A percentile compares a stretch with the other conserved stretches of the same genome.
phyloP scores from a whole-genome alignment of 202 grass and related monocot species.

The Elaeis oleifera region DNA sequence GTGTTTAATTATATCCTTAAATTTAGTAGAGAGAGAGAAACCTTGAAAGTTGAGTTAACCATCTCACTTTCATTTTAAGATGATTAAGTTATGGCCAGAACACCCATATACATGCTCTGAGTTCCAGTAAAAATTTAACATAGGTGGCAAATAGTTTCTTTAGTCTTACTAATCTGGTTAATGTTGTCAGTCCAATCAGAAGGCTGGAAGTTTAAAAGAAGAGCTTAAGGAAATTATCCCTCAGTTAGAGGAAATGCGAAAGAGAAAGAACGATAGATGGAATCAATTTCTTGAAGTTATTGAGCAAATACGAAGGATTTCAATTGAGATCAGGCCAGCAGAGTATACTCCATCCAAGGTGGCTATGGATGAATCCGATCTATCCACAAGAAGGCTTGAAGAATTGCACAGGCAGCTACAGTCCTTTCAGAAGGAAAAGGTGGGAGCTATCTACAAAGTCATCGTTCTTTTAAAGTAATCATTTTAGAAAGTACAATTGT shows the following conservation, averaged over 20 bases:
- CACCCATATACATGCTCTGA: too few species aligned
- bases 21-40: too few species aligned
- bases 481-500: neutral
- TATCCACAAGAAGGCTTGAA: conserved; percentile 78
- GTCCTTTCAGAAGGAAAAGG: conserved; percentile 92
- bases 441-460: conserved; percentile 16
- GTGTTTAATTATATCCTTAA: too few species aligned
- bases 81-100: too few species aligned
- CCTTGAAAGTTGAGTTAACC: too few species aligned
- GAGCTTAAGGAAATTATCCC: conserved; percentile 55
- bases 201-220: conserved; percentile 57
- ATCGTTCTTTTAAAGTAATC: conserved; percentile 4
- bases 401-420: conserved; percentile 64
- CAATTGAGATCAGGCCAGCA: conserved; percentile 52
- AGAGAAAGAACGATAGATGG: conserved; percentile 66
- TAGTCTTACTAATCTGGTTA: neutral
- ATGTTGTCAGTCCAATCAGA: conserved; percentile 55
- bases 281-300: conserved; percentile 74
- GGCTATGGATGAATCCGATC: conserved; percentile 64
- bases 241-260: conserved; percentile 73
- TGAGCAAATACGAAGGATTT: conserved; percentile 69
- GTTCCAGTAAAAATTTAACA: too few species aligned
- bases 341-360: conserved; percentile 41
- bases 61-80: too few species aligned
- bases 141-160: too few species aligned